These are phyloP conservation scores for Fusarium fujikuroi DNA, from an alignment of 2,329 filamentous ascomycete species.

Conservation along the genomic window DNA sequence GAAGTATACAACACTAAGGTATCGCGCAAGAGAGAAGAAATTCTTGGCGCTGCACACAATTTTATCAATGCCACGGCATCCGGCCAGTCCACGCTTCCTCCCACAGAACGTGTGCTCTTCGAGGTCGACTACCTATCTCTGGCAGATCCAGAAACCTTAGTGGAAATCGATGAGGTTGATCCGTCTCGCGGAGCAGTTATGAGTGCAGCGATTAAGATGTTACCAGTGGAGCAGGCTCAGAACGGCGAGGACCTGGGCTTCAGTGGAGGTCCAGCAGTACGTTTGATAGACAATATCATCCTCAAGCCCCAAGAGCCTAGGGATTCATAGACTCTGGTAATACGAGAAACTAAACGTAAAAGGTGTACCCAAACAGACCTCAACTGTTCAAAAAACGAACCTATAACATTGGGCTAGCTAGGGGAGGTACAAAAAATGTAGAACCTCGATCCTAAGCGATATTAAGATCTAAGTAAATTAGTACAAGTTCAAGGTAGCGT, in stretches of 20 bases:
- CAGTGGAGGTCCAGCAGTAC: slow-evolving; percentile 77
- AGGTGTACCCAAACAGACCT: slow-evolving; percentile 32
- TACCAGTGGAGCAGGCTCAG: slow-evolving; percentile 76
- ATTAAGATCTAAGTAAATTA: background rate
- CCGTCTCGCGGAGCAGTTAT: slow-evolving; percentile 78
- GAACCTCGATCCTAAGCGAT: background rate
- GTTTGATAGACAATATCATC: slow-evolving; percentile 95
- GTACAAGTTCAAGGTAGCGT: background rate
- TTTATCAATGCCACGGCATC: slow-evolving; percentile 65
- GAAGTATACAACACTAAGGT: slow-evolving; percentile 67
- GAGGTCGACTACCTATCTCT: slow-evolving; percentile 94
- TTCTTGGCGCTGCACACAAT: slow-evolving; percentile 77
- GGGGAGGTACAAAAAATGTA: background rate
- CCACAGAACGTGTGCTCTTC: slow-evolving; percentile 73
- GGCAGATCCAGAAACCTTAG: slow-evolving; percentile 84
- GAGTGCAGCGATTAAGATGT: slow-evolving; percentile 91
- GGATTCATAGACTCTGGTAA: slow-evolving; percentile 14
- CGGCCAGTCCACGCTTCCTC: slow-evolving; percentile 70
- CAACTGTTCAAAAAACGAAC: slow-evolving; percentile 21
- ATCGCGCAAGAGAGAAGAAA: slow-evolving; percentile 65
- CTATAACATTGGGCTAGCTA: background rate
- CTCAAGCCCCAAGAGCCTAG: slow-evolving; percentile 57
- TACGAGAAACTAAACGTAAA: background rate
- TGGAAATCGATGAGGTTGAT: slow-evolving; percentile 80
- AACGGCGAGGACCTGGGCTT: slow-evolving; percentile 80